Percentiles rank a stretch among this genome's conserved stretches.
phyloP scores from a whole-genome alignment of 1,139 yeast genomes.

The Pichia sp. region DNA sequence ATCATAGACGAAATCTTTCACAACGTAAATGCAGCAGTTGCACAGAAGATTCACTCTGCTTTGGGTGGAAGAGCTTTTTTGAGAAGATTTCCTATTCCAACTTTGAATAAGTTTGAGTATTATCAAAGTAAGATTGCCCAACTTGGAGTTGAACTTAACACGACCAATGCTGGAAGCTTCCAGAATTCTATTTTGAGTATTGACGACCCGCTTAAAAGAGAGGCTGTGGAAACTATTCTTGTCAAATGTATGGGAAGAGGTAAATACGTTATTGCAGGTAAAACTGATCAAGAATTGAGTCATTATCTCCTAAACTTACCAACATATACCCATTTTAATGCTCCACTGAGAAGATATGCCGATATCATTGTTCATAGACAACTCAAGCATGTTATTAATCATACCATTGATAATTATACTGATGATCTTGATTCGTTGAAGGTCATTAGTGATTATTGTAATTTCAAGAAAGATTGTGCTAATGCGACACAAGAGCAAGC shows the following conservation, averaged over 20 bases:
- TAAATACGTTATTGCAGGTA: slow-evolving; percentile 83
- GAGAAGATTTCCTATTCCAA: slow-evolving; percentile 85
- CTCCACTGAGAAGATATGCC: slow-evolving; percentile 88
- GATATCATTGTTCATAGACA: slow-evolving; percentile 93
- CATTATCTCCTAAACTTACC: slow-evolving; percentile 84
- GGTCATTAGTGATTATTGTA: slow-evolving; percentile 85
- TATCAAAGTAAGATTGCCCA: slow-evolving; percentile 66
- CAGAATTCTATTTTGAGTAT: slow-evolving; percentile 67
- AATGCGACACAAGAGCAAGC: slow-evolving; percentile 93
- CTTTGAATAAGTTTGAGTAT: slow-evolving; percentile 74
- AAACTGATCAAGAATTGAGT: slow-evolving; percentile 73
- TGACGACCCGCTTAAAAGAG: slow-evolving; percentile 59
- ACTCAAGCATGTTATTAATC: slow-evolving; percentile 59
- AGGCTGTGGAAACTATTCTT: slow-evolving; percentile 73
- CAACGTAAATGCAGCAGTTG: slow-evolving; percentile 82
- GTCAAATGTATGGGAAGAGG: slow-evolving; percentile 83
- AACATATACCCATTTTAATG: slow-evolving; percentile 86
- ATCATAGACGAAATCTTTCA: slow-evolving; percentile 72
- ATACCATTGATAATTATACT: slow-evolving; percentile 32
- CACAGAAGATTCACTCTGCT: slow-evolving; percentile 70
- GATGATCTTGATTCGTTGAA: slow-evolving; percentile 71
- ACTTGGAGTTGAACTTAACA: slow-evolving; percentile 67
- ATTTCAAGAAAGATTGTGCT: slow-evolving; percentile 93
- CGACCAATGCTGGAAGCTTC: slow-evolving; percentile 68
- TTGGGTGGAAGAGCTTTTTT: slow-evolving; percentile 79